These are phyloP conservation scores for Cyberlindnera veronae DNA, from an alignment of 805 yeast species.

Conservation along the genomic window DNA sequence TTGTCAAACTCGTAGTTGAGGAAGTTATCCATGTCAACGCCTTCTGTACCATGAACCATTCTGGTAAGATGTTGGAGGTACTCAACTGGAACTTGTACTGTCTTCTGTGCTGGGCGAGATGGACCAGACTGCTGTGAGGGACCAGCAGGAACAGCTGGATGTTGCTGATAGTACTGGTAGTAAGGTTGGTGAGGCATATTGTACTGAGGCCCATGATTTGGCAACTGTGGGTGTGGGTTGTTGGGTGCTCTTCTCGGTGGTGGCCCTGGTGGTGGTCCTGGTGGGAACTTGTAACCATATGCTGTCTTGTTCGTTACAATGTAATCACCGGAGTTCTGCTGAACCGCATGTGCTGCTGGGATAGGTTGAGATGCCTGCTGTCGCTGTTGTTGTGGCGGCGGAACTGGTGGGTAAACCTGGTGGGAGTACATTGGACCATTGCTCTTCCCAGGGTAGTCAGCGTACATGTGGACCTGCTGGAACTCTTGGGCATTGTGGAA, in stretches of 20 bases:
- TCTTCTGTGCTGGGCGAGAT: constrained; percentile 10
- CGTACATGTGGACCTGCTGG: constrained; percentile 4
- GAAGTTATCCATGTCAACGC: constrained; percentile 21
- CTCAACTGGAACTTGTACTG: constrained; percentile 28
- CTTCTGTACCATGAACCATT: constrained; percentile 23
- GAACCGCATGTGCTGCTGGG: not conserved
- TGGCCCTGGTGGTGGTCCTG: constrained; percentile 16
- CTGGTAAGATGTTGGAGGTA: constrained; percentile 24
- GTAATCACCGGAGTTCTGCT: constrained; percentile 35
- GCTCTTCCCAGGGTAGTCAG: not conserved
- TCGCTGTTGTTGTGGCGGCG: constrained; percentile 2
- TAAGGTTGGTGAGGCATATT: not conserved
- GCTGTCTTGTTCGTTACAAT: constrained; percentile 45
- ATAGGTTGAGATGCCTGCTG: constrained; percentile 4
- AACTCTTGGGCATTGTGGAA: constrained; percentile 20
- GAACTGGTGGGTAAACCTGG: constrained; percentile 8
- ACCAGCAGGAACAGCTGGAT: constrained; percentile 6
- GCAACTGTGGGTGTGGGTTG: constrained; percentile 5
- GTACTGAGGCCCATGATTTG: not conserved
- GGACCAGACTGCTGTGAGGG: constrained; percentile 2
- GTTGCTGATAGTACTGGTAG: not conserved
- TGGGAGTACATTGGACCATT: constrained; percentile 1
- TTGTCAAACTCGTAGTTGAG: constrained; percentile 18
- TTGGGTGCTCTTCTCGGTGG: constrained; percentile 12
- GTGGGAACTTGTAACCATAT: constrained; percentile 56